phyloP scores from a whole-genome alignment of 441 rosid genomes.

The Dalechampia spathulata region DNA sequence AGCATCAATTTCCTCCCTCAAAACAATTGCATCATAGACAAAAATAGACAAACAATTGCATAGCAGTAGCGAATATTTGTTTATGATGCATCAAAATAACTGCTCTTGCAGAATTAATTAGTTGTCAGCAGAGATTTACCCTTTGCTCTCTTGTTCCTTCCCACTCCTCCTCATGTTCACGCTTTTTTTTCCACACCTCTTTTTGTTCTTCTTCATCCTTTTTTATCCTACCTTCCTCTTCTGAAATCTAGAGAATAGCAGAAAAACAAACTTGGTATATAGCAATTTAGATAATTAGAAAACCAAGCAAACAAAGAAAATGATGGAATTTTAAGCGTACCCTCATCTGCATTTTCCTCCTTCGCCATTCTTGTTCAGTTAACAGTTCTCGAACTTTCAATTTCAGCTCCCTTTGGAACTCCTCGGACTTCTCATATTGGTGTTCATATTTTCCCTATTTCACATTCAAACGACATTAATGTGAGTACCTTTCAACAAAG shows the following conservation, averaged over 20 bases:
- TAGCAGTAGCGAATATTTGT: too few species aligned
- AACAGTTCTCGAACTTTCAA: conserved; percentile 84
- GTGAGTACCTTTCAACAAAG: not conserved
- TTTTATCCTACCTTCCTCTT: conserved; percentile 95
- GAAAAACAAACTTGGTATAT: conserved; percentile 4
- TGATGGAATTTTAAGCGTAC: conserved; percentile 34
- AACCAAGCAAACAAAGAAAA: conserved; percentile 6
- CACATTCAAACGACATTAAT: conserved; percentile 8
- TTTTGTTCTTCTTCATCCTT: conserved; percentile 94
- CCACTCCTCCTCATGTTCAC: conserved; percentile 98
- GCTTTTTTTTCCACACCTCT: conserved; percentile 93
- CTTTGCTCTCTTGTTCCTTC: conserved; percentile 95
- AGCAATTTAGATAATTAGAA: conserved; percentile 8
- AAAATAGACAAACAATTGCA: too few species aligned
- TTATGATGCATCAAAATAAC: too few species aligned
- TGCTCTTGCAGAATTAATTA: not conserved
- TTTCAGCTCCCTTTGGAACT: conserved; percentile 72
- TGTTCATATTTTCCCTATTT: conserved; percentile 82
- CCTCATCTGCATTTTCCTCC: conserved; percentile 98
- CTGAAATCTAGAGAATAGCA: conserved; percentile 60
- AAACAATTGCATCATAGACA: too few species aligned
- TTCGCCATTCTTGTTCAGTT: conserved; percentile 95
- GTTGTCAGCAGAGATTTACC: conserved; percentile 32
- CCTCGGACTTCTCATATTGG: conserved; percentile 63
- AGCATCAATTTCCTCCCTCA: too few species aligned